Base-by-base conservation (phyloP, 2,329 filamentous ascomycete species). In the Fusarium citri region DNA sequence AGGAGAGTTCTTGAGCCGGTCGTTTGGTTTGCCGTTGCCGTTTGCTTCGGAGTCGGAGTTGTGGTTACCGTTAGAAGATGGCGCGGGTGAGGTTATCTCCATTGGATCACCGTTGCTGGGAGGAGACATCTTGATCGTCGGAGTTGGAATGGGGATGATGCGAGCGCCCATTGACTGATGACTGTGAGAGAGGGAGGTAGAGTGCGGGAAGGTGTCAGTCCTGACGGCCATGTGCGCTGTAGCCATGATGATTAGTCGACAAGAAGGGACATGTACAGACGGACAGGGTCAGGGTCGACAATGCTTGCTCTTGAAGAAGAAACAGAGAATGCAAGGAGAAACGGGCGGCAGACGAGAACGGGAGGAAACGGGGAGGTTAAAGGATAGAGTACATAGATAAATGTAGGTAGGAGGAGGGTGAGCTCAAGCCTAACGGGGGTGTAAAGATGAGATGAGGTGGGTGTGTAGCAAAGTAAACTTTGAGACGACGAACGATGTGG, bases 91-190 rank as follows among this genome's bases (percentile, higher is more conserved):
- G 37, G 86, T 86, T 68, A 89, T 84, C 66, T 90, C 88, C 87
- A 90, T 90, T 63, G 87, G 86, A 60, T 88, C 86, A 71, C 84
- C 86, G 30, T 85, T 85, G 50, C 85, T 85, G 22, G 87, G 85
- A 56, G 86, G 83, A 69, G 88, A 88, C 80, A 86, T 88, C 77
- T 87, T 85, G 76, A 88, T 86, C 63, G 83, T 86, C 40, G 87
- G 85, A 59, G 84, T 83, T 65, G 86, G 81, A 70, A 89, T 87
- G 55, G 88, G 87, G 49, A 90, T 81, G 47, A 88, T 87, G 76
- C 86, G 85, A 72, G 82, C 79, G 75, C 83, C 82, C 80, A 84
- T 83, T 77, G 80, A 80, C 64, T 86, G 79, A 68, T 86, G 79
- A 66, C 80, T 78, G 62, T 83, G 80, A 68, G 78, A 76, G 69